A percentile compares a stretch with the other conserved stretches of the same genome.
These are phyloP conservation scores for Lathyrus tuberosus DNA, from an alignment of 306 rosid species.

Conservation along the genomic window DNA sequence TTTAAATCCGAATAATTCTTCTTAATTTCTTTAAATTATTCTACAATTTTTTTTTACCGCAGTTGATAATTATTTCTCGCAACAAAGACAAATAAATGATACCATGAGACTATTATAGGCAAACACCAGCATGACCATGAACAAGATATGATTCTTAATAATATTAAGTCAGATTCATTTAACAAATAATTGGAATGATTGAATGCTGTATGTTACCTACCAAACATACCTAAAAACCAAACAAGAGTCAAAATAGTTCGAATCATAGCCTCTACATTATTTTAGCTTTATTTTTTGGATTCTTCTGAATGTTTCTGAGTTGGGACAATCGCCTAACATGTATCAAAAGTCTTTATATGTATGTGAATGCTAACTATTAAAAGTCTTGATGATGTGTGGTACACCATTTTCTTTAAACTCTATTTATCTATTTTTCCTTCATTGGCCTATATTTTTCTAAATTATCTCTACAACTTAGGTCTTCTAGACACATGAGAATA, in stretches of 20 bases:
- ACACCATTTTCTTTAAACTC: too few relatives aligned
- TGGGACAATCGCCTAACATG: conserved; percentile 41
- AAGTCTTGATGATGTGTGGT: too few relatives aligned
- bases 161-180: not conserved
- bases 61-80: not conserved
- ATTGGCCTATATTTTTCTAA: too few relatives aligned
- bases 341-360: conserved; percentile 30
- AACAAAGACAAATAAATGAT: not conserved
- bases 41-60: too few relatives aligned
- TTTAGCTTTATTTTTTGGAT: not conserved
- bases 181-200: not conserved
- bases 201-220: conserved; percentile 29
- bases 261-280: not conserved
- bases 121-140: not conserved
- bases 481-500: too few relatives aligned
- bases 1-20: too few relatives aligned
- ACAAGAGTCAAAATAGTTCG: conserved; percentile 7
- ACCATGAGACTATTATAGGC: not conserved
- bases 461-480: too few relatives aligned
- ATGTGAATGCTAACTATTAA: conserved; percentile 27
- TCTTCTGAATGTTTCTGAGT: conserved; percentile 9
- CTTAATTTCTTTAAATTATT: too few relatives aligned
- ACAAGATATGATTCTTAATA: not conserved
- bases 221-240: conserved; percentile 22
- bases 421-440: too few relatives aligned